Evolutionary conservation across 2,329 filamentous ascomycete species (phyloP).

Genomic region (Aaosphaeria pasadenensis): DNA sequence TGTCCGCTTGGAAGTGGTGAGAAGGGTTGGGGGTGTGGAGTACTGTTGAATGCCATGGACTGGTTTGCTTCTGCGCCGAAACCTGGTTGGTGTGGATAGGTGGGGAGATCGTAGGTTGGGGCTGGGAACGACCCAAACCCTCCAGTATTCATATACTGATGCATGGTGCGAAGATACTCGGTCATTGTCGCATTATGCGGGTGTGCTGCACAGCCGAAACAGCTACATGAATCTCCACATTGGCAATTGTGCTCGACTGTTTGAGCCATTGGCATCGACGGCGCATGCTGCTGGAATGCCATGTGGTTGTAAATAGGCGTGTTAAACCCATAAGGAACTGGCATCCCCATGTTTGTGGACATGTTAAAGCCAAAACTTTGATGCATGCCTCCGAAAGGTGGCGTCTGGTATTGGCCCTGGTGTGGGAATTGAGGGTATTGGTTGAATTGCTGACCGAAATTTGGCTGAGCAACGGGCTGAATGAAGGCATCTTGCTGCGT

Average conservation of each 20-base stretch:
- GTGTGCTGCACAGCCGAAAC: conserved; percentile 65
- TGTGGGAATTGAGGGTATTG: conserved; percentile 13
- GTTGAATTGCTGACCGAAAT: not conserved
- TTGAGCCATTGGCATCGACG: conserved; percentile 32
- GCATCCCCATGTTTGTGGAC: conserved; percentile 4
- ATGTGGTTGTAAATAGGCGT: conserved; percentile 34
- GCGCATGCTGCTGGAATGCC: conserved; percentile 27
- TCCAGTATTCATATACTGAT: conserved; percentile 33
- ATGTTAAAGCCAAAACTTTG: conserved; percentile 9
- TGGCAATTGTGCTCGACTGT: conserved; percentile 51
- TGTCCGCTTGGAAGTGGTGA: conserved; percentile 14
- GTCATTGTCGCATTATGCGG: conserved; percentile 65
- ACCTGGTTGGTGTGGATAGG: conserved; percentile 31
- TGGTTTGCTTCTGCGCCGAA: conserved; percentile 22
- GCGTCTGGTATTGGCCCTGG: conserved; percentile 17
- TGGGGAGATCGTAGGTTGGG: conserved; percentile 33
- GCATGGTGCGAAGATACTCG: conserved; percentile 47
- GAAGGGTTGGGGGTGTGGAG: conserved; percentile 14
- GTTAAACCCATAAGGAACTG: conserved; percentile 25
- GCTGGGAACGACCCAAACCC: conserved; percentile 27
- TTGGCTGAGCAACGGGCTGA: conserved; percentile 8
- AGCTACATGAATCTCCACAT: conserved; percentile 65
- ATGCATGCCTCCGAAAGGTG: conserved; percentile 15
- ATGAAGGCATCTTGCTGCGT: conserved; percentile 1
- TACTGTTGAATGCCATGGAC: conserved; percentile 11